These are phyloP conservation scores for rapeseed (Brassica napus) DNA, from an alignment of 345 rosid genomes.

Conservation along the genomic window Da-Ae NC_063445.1:54085001-54085500, in stretches of 20 bases:
- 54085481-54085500: neutral
- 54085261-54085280: neutral
- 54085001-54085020: neutral
- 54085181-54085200: constrained; percentile 10
- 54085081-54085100: constrained; percentile 77
- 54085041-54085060: neutral
- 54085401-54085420: neutral
- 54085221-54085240: neutral
- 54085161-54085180: constrained; percentile 42
- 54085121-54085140: constrained; percentile 81
- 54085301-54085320: neutral
- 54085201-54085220: neutral
- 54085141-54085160: constrained; percentile 54
- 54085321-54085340: too few relatives aligned
- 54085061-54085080: constrained; percentile 5
- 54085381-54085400: neutral
- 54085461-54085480: neutral
- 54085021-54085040: neutral
- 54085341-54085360: neutral
- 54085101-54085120: constrained; percentile 93
- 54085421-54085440: neutral
- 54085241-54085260: constrained; percentile 4
- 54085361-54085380: neutral
- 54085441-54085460: constrained; percentile 8
- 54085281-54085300: neutral